Base-by-base conservation (phyloP, 75 land plant species). In the Sequoia sempervirens region DNA sequence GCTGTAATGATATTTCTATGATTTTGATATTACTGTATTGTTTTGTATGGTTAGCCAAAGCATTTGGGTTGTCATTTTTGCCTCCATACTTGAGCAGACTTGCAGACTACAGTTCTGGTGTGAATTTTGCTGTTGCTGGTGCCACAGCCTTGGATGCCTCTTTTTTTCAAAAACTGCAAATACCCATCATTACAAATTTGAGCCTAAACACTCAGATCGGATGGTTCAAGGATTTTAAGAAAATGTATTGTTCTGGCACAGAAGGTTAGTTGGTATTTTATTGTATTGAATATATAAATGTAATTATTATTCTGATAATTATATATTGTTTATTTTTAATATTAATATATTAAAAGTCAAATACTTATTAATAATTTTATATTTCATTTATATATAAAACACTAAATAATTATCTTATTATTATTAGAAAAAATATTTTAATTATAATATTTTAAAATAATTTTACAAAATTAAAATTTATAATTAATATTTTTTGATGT, bases 101-200 rank as follows among this genome's bases (percentile, higher is more conserved):
- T 50, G 14, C 14, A 50, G 53, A 50, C 15, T 50, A 50, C 15
- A 50, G 53, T 2, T 50, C 53, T 50, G 53, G 53, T 11, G 53
- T 50, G 2, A 50, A 37, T 56, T 90, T 92, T 82, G 92, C 93
- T 1, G 87, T 83, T 40, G 87, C 90, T 45, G 93, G 89, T 26
- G 86, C 87, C 26, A 92, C 93, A 26, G 93, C 90, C 15, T 69
- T 84, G 34, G 26, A 81, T 36, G 14, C 28, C 1, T 45, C 58
- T 0, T 58, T 73, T 34, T 76, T 85, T 12, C 34, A 26, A 5
- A 81, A 61, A 10, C 38, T 36, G 2, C 32, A 45, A 30, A 41
- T n/a, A 2, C 64, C 47, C 10, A 50, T 83, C 34, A 54, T 83
- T 28, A 75, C 79, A 75, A 36, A 40, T 20, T 75, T 3, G 18